Evolutionary conservation across 805 yeast species (phyloP).

Genomic region (Grigorovia yakushimaensis): DNA sequence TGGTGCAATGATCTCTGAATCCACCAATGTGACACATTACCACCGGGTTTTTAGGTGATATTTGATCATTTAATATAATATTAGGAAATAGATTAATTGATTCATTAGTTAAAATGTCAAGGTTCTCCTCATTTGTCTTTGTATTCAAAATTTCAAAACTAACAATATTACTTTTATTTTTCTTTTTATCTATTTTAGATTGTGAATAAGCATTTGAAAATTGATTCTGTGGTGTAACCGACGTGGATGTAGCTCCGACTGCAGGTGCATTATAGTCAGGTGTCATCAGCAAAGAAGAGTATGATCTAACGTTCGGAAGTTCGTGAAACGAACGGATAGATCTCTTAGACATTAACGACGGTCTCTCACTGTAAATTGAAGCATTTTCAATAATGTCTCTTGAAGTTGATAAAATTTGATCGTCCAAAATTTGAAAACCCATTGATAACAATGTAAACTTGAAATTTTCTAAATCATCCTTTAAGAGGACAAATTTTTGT

Average conservation of each 20-base stretch:
- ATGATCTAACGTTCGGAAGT: conserved; percentile 6
- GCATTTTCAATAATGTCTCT: conserved; percentile 14
- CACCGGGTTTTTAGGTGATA: conserved; percentile 8
- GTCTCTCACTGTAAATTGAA: conserved; percentile 1
- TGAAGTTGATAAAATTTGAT: conserved; percentile 19
- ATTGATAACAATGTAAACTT: conserved; percentile 30
- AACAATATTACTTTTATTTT: neutral
- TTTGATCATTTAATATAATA: conserved; percentile 7
- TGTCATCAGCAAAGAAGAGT: conserved; percentile 3
- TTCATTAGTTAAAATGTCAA: conserved; percentile 4
- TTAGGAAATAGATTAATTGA: conserved; percentile 17
- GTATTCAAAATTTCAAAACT: neutral
- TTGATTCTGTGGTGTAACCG: neutral
- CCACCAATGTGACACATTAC: conserved; percentile 29
- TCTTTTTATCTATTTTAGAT: too few relatives aligned
- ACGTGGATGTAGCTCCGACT: neutral
- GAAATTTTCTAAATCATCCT: conserved; percentile 36
- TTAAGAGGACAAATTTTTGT: conserved; percentile 33
- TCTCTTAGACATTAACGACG: neutral
- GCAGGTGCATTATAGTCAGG: neutral
- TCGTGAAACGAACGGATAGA: conserved; percentile 18
- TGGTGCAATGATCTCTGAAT: conserved; percentile 20
- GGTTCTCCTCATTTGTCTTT: neutral
- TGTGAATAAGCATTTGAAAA: neutral
- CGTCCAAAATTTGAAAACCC: conserved; percentile 23